Evolutionary conservation across 2,329 filamentous ascomycete species (phyloP), one percentile per base, ranked within the genome.

Genomic region (Talaromyces islandicus): DNA sequence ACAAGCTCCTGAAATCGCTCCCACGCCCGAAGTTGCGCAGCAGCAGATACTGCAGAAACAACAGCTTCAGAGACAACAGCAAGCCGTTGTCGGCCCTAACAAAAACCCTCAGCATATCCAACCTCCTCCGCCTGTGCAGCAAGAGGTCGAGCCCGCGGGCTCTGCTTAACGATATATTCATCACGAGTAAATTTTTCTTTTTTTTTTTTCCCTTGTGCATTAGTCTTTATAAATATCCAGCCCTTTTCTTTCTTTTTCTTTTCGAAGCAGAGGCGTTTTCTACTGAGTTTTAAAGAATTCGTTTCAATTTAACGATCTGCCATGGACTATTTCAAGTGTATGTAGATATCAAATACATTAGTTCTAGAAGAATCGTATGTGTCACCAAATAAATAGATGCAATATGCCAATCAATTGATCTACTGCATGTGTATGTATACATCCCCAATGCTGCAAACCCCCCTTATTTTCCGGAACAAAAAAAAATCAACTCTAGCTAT

Each of bases 1-100:
- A 65, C 94, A 97, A 71, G 75, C 78, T 27, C 79, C 79, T 54
- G 78, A 80, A 62, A 73, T 77, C 60, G 72, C 73, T 25, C 66
- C 70, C n/a, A 77, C 73, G 7, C 72, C 74, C 14, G 71, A 74
- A 58, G 71, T 76, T 57, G 73, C 72, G 27, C 70, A 71, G 55
- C 76, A 77, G 60, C 74, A 77, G 61, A 69, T 70, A 62, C 71
- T 75, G 57, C 74, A 76, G 58, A 70, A 75, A 57, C 72, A 75
- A 65, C 70, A 72, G 52, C 64, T 74, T 24, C 67, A 65, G 56
- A 54, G 54, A 54, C 57, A 57, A 56, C 61, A 63, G 24, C 54
- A 57, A 32, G 56, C 48, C 29, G 38, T 54, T 21, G 58, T 63
- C 29, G 61, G 61, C 9, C 58, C 58, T 10, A 57, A 51, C 11